Conservation (phyloP, 2,329 filamentous ascomycete species). For the Tolypocladium tundrense region DNA sequence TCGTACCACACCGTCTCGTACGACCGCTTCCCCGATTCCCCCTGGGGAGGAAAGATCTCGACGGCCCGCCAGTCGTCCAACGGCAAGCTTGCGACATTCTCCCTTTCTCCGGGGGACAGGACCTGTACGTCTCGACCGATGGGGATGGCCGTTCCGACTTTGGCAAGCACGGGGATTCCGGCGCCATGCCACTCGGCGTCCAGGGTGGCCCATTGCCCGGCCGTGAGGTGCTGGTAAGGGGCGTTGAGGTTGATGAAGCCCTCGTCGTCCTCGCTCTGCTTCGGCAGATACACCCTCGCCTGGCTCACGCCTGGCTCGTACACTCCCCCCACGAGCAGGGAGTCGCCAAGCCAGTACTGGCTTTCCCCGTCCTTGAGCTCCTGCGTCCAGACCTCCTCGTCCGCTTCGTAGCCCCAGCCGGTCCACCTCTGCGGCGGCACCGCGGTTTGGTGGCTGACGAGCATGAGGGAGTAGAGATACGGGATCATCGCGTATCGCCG, state of each 20-base stretch:
- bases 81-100: constrained; percentile 26
- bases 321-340: constrained; percentile 55
- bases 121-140: constrained; percentile 26
- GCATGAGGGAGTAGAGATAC: constrained; percentile 56
- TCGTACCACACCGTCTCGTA: constrained; percentile 24
- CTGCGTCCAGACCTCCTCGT: constrained; percentile 54
- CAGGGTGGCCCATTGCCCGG: constrained; percentile 28
- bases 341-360: constrained; percentile 66
- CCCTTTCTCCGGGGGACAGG: constrained; percentile 21
- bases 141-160: constrained; percentile 28
- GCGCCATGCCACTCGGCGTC: constrained; percentile 31
- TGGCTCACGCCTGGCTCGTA: constrained; percentile 45
- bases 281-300: constrained; percentile 53
- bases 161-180: constrained; percentile 27
- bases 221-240: constrained; percentile 45
- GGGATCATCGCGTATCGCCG: constrained; percentile 62
- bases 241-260: constrained; percentile 54
- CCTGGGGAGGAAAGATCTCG: constrained; percentile 29
- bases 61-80: constrained; percentile 31
- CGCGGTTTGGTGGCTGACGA: constrained; percentile 51
- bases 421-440: constrained; percentile 60
- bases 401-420: constrained; percentile 61
- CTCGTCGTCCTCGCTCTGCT: constrained; percentile 26
- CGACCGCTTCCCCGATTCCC: constrained; percentile 10
- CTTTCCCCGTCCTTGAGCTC: constrained; percentile 49